Evolutionary conservation across 768 basidiomycete genomes (phyloP), one percentile per base, ranked within the genome.

Genomic region (Tylopilus subfusipes): DNA sequence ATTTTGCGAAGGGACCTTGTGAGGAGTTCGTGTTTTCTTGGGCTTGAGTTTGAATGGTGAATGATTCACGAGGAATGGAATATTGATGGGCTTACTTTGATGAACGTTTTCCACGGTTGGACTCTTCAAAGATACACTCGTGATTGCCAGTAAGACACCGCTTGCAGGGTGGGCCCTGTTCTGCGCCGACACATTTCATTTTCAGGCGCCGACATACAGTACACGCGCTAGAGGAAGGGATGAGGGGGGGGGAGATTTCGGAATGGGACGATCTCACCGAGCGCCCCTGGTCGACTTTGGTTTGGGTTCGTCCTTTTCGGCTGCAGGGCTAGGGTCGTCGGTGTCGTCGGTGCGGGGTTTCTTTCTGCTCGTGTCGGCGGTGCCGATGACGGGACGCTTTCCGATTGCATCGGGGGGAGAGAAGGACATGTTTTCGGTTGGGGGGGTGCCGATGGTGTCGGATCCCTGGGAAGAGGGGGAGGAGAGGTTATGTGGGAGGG

Each of bases 41-140:
- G 72, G 60, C 66, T 71, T 64, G 50, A 43, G 58, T 57, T 56
- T 69, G 54, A 72, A 60, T 51, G 53, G 58, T 71, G 61, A 58
- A 58, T 52, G 68, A 62, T 64, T 56, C 64, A 59, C 39, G 54
- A 62, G 51, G 43, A 60, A 55, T 40, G 46, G 29, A 48, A 22
- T 50, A 42, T 39, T 50, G 54, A 43, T 21, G 45, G 21, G 21
- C 80, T 59, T 71, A 91, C 90, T 90, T 92, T 51, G 87, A 81
- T 21, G 88, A 83, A 12, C 91, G 84, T 69, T 95, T 96, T 39
- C 97, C 97, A 45, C 97, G 82, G 68, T 98, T 95, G 2, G 90
- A 93, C 69, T 98, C 96, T 73, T 98, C 94, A 59, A 99, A 98
- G 42, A 97, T 82, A 66, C 97, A 99, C 62, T 96, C 92, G 64